Base-by-base conservation (phyloP, 2,329 filamentous ascomycete species). In the Mycosphaerella sp. region DNA sequence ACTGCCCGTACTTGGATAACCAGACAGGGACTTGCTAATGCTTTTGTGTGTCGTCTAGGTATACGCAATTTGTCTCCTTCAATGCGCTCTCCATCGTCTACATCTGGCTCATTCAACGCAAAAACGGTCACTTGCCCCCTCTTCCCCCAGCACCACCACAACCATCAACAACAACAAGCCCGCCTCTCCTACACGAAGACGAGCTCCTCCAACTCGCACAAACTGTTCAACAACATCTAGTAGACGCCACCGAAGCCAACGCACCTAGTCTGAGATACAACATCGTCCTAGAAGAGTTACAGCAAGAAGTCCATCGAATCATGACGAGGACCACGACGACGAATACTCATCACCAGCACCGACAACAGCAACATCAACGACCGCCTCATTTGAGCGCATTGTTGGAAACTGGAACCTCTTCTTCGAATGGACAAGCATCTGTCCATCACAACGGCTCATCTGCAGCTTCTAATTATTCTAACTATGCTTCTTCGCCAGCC, bases 231-330 rank as follows among this genome's bases (percentile, higher is more conserved):
- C 64, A 59, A 0, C 73, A 75, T 52, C 71, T 79, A 1, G 65
- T 66, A 2, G 60, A 65, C 44, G 68, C 68, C 8, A 71, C 63
- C 35, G 68, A 59, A 35, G 65, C 57, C 44, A 72, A 71, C 57
- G 75, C 67, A 35, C 75, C 68, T 21, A 77, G 68, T 28, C 68
- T 74, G 21, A 64, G 76, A 4, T 80, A 80, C 54, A 73, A 71
- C 40, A 67, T 79, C 6, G 76, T 80, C 1, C 68, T 81, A 0
- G 75, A 79, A 43, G 76, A 79, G 54, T 61, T 80, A 8, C 65
- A 73, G 12, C 64, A 71, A 2, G 74, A 77, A 56, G 67, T 68
- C 2, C 59, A 63, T 10, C 57, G 67, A 3, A 60, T 68, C 28
- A 63, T 62, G 3, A 30, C 17, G 6, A 46, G 47, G 42, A 18